phyloP scores from a whole-genome alignment of 352 stramenopile species.

The Globisporangium lucens region DNA sequence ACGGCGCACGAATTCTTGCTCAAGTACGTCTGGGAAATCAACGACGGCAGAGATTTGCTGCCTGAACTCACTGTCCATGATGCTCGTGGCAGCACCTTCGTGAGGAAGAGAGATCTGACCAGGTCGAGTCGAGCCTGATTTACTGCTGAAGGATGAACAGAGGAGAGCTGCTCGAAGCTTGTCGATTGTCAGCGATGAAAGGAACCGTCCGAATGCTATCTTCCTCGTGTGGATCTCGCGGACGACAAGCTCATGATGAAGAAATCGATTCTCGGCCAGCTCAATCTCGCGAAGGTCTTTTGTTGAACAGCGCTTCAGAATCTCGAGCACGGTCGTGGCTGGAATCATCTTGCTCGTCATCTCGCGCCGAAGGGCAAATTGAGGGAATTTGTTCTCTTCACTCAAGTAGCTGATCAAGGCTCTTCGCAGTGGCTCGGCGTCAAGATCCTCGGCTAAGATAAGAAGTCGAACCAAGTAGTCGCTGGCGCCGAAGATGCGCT shows the following conservation, averaged over 20 bases:
- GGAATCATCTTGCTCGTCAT: conserved; percentile 73
- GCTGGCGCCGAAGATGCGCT: conserved; percentile 66
- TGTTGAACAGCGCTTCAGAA: conserved; percentile 54
- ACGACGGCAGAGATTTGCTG: conserved; percentile 31
- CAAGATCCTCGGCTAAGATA: conserved; percentile 71
- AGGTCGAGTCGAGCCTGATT: background rate
- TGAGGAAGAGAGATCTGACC: background rate
- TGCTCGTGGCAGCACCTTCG: background rate
- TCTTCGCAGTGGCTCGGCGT: conserved; percentile 49
- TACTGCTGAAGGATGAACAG: background rate
- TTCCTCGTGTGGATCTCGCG: conserved; percentile 65
- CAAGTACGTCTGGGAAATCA: conserved; percentile 61
- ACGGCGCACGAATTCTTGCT: conserved; percentile 55
- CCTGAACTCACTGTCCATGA: conserved; percentile 30
- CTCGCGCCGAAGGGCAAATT: conserved; percentile 67
- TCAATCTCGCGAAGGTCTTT: conserved; percentile 53
- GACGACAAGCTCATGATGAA: conserved; percentile 51
- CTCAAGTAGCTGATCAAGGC: conserved; percentile 59
- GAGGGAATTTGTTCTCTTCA: conserved; percentile 36
- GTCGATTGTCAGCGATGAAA: conserved; percentile 56
- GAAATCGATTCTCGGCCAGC: conserved; percentile 37
- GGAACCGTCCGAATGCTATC: conserved; percentile 48
- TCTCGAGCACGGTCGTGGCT: conserved; percentile 57
- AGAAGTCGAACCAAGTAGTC: conserved; percentile 70
- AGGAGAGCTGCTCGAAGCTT: conserved; percentile 38